Evolutionary conservation across 164 flowering plant species (phyloP).

Genomic region (Piper betle): DNA sequence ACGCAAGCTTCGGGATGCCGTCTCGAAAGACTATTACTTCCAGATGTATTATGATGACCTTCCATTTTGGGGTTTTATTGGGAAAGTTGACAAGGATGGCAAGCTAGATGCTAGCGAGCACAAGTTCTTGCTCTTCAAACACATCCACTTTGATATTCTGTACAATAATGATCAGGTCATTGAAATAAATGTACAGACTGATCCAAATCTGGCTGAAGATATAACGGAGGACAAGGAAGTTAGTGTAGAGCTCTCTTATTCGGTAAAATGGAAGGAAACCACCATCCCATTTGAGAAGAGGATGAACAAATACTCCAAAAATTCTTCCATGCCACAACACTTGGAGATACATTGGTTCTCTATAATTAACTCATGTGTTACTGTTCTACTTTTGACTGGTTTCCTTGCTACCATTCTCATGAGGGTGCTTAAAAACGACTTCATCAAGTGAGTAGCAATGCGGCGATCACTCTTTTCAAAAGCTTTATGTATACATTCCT

Average conservation of each 20-base stretch:
- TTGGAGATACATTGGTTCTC: slow-evolving; percentile 28
- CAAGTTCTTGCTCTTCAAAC: slow-evolving; percentile 15
- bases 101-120: slow-evolving; percentile 14
- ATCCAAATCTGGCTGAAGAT: slow-evolving; percentile 14
- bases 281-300: slow-evolving; percentile 24
- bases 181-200: slow-evolving; percentile 14
- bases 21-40: slow-evolving; percentile 18
- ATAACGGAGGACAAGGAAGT: slow-evolving; percentile 24
- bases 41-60: slow-evolving; percentile 23
- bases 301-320: slow-evolving; percentile 23
- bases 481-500: not conserved
- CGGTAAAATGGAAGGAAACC: slow-evolving; percentile 26
- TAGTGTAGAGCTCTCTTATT: slow-evolving; percentile 20
- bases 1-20: slow-evolving; percentile 10
- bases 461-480: not conserved
- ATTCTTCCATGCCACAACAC: slow-evolving; percentile 23
- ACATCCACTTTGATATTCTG: slow-evolving; percentile 14
- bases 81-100: slow-evolving; percentile 16
- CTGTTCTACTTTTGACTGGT: slow-evolving; percentile 22
- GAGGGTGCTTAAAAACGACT: slow-evolving; percentile 27
- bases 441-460: slow-evolving; percentile 15
- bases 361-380: slow-evolving; percentile 20
- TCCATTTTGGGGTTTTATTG: slow-evolving; percentile 21
- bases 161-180: slow-evolving; percentile 19
- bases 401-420: slow-evolving; percentile 20